Conservation (phyloP, 352 stramenopile species). For the Phytophthora syringae region DNA sequence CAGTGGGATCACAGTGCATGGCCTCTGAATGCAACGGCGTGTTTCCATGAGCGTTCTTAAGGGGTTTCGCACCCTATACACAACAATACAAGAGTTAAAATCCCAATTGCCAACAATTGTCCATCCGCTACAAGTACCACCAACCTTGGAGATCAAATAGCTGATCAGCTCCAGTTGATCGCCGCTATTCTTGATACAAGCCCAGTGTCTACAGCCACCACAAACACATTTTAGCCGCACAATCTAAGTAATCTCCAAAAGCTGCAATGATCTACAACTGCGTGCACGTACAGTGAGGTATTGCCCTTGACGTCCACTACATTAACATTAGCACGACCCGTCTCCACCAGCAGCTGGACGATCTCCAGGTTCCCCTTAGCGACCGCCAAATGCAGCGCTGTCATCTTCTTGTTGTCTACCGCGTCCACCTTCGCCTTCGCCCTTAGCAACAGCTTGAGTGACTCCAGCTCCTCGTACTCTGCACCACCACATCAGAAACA, state of each 20-base stretch:
- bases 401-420: constrained; percentile 78
- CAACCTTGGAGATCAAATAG: constrained; percentile 69
- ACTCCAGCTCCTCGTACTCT: constrained; percentile 76
- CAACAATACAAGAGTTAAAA: neutral
- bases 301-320: constrained; percentile 73
- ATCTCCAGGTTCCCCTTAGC: constrained; percentile 72
- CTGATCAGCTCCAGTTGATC: constrained; percentile 54
- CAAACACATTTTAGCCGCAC: constrained; percentile 3
- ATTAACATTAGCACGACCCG: constrained; percentile 65
- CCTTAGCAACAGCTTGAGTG: constrained; percentile 62
- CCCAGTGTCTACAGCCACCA: constrained; percentile 62
- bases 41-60: constrained; percentile 65
- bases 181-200: constrained; percentile 61
- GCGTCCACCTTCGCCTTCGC: constrained; percentile 72
- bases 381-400: constrained; percentile 65
- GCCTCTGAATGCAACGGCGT: constrained; percentile 76
- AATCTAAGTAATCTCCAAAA: neutral
- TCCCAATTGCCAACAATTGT: neutral
- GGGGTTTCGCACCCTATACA: constrained; percentile 60
- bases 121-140: neutral
- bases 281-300: constrained; percentile 55
- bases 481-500: neutral
- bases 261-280: neutral
- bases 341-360: constrained; percentile 64
- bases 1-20: constrained; percentile 70